Evolutionary conservation across 2,329 filamentous ascomycete species (phyloP).

Genomic region (Lasiodiplodia hormozganensis): DNA sequence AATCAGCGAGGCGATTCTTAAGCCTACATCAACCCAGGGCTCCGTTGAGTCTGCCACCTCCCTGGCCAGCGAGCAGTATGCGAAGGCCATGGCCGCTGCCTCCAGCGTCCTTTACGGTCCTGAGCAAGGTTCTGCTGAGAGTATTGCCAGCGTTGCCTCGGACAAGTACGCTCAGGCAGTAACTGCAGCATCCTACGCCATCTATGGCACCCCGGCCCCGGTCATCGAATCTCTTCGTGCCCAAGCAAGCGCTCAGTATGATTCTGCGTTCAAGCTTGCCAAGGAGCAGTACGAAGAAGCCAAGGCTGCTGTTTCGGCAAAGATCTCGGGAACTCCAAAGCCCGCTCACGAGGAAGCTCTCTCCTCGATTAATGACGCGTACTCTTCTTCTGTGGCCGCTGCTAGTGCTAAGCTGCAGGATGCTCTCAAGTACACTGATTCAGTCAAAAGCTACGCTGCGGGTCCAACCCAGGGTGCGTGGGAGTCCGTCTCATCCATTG

Average conservation of each 20-base stretch:
- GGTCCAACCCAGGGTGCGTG: slow-evolving; percentile 57
- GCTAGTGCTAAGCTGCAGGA: slow-evolving; percentile 66
- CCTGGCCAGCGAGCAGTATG: slow-evolving; percentile 63
- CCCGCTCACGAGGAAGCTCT: slow-evolving; percentile 74
- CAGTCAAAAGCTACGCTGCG: slow-evolving; percentile 48
- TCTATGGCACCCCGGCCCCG: slow-evolving; percentile 60
- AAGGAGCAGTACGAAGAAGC: slow-evolving; percentile 73
- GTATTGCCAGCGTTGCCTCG: slow-evolving; percentile 58
- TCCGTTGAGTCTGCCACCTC: slow-evolving; percentile 59
- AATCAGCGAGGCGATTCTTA: slow-evolving; percentile 62
- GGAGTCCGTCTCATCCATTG: slow-evolving; percentile 69
- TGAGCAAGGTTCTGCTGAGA: slow-evolving; percentile 49
- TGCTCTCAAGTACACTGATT: slow-evolving; percentile 56
- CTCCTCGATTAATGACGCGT: slow-evolving; percentile 71
- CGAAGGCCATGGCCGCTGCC: slow-evolving; percentile 63
- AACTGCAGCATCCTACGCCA: slow-evolving; percentile 63
- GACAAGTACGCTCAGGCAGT: slow-evolving; percentile 65
- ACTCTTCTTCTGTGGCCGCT: slow-evolving; percentile 68
- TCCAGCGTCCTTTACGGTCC: slow-evolving; percentile 63
- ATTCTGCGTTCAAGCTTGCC: slow-evolving; percentile 68
- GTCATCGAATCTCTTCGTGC: slow-evolving; percentile 55
- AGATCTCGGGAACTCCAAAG: slow-evolving; percentile 72
- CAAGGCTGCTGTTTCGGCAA: slow-evolving; percentile 69
- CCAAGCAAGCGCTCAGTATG: slow-evolving; percentile 64
- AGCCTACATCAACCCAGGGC: slow-evolving; percentile 54